Evolutionary conservation across 208 protist species (phyloP), one percentile per base, ranked within the genome.

Genomic region (Leishmania braziliensis): DNA sequence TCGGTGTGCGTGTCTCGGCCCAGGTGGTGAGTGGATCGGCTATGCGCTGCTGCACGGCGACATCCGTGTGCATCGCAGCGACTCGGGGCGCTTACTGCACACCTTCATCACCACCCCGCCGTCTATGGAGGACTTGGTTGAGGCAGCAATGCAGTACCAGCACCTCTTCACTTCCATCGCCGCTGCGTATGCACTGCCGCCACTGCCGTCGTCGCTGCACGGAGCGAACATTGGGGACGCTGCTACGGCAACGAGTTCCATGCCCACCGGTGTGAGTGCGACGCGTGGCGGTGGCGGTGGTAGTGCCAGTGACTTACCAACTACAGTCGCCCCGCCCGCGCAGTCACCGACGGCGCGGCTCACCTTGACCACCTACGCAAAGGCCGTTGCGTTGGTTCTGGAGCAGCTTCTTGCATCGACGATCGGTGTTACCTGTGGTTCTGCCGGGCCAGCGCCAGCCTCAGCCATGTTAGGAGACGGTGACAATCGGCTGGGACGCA

Each of bases 21-120:
- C 48, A 33, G 84, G 90, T 50, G 92, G 91, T 36, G 87, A 91
- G 53, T 90, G 87, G 78, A 77, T 96, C 71, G 88, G 90, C 79
- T 96, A 96, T 87, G 90, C 91, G 14, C 86, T 96, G 33, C 79
- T 78, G 26, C 89, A 87, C 53, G 92, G 92, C 26, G 92, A 96
- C 58, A 91, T 96, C 66, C 92, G 92, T 48, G 74, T 93, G 29
- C 92, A 96, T 81, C 91, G 90, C 77, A 91, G 75, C 46, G 90
- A 96, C 77, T 93, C 88, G 5, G 92, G 92, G 23, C 86, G 90
- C 23, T 77, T 96, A 43, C 77, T 92, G 74, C 92, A 93, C 74
- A 96, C 92, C n/a, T 89, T 90, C 89, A 74, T 93, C 69, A 93
- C 91, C 33, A 88, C 86, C 3, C 86, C 90, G 10, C 92, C 92